A percentile compares a stretch with the other conserved stretches of the same genome.
Conservation (phyloP, 768 basidiomycete genomes). For the Russula earlei region DNA sequence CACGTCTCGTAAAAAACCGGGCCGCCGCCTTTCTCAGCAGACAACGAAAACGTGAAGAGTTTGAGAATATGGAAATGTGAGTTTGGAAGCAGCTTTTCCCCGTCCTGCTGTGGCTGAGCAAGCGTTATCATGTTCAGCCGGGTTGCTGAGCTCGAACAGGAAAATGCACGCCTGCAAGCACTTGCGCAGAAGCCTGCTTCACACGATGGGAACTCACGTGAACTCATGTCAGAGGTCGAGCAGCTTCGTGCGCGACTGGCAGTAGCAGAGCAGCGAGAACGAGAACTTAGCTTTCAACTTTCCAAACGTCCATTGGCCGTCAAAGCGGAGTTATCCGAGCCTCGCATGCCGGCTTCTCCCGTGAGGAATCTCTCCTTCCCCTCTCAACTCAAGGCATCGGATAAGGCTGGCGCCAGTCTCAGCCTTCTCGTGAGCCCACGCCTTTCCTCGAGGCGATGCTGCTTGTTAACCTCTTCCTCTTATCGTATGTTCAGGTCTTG, state of each 20-base stretch:
- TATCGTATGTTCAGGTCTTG: conserved; percentile 43
- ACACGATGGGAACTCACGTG: conserved; percentile 25
- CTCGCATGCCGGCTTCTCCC: conserved; percentile 35
- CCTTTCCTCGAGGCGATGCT: conserved; percentile 10
- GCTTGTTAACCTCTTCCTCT: conserved; percentile 19
- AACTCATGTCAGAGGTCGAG: conserved; percentile 52
- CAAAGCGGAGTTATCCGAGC: conserved; percentile 54
- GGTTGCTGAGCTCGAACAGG: conserved; percentile 75
- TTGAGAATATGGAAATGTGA: conserved; percentile 84
- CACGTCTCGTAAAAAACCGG: conserved; percentile 84
- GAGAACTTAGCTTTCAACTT: conserved; percentile 54
- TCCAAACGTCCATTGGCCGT: conserved; percentile 31
- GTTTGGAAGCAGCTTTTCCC: conserved; percentile 28
- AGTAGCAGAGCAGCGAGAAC: conserved; percentile 57
- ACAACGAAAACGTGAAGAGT: conserved; percentile 88
- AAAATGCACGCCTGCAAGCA: conserved; percentile 63
- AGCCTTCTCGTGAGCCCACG: conserved; percentile 56
- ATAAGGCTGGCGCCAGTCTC: conserved; percentile 42
- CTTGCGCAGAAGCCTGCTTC: conserved; percentile 39
- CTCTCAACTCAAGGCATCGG: conserved; percentile 41
- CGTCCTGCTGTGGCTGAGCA: conserved; percentile 5
- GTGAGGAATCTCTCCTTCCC: conserved; percentile 27
- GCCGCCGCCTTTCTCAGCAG: conserved; percentile 87
- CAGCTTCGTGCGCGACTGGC: conserved; percentile 56
- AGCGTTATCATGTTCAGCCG: conserved; percentile 39